Evolutionary conservation across 1,284 basidiomycete genomes (phyloP), one percentile per base, ranked within the genome.

Genomic region (Pyrrhoderma noxium): DNA sequence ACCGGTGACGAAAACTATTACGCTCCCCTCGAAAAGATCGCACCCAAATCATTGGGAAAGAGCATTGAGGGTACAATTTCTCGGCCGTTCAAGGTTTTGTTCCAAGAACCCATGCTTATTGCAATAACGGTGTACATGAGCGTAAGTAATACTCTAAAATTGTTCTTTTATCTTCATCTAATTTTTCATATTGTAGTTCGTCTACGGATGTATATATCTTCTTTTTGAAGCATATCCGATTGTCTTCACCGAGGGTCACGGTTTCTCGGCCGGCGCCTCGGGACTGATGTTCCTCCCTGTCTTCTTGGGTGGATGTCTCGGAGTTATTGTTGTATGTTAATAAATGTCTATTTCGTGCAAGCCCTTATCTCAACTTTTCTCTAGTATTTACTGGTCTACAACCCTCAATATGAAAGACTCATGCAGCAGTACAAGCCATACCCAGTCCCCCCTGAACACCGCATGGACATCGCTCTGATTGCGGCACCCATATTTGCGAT

Each of bases 391-490:
- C 41, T 74, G 11, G 66, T 81, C 23, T 77, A 79, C 56, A 79
- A 77, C 54, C 76, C 72, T 3, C 67, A 69, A 37, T 85, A 85
- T 58, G 67, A 71, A 37, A 61, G 65, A 38, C 70, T 75, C 49
- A 65, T 70, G 7, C 65, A 66, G 0, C 66, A 72, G 57, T 70
- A 69, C 56, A 71, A 74, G 3, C 79, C 79, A 3, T 60, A 69
- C 25, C 74, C 75, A 7, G 85, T 79, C 2, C 76, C 81, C 1
- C 85, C 86, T 0, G 85, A 89, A 64, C 76, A 75, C 55, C 73
- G 84, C 18, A 67, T 89, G 14, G 71, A 74, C 23, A 72, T 78
- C 42, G 71, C 73, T 0, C 66, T 82, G 58, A 60, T 77, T 47
- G 77, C 75, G 2, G 76, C 75, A 0, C 82, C 81, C 0, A 58